phyloP scores from a whole-genome alignment of 2,329 filamentous ascomycete genomes.

The Xylariales sp. region DNA sequence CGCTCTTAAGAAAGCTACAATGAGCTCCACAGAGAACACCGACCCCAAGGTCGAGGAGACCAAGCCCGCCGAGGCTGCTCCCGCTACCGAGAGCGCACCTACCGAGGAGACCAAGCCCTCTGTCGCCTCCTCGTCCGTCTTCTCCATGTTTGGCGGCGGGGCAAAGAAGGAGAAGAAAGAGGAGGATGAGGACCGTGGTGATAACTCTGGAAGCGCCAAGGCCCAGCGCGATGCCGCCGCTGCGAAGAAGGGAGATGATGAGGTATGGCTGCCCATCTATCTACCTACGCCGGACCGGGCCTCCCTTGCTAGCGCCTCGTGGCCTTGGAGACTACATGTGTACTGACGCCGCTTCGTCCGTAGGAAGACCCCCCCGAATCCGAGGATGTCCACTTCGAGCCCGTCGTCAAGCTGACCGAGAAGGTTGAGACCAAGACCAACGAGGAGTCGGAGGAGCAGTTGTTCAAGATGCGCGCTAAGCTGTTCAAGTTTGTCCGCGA shows the following conservation, averaged over 20 bases:
- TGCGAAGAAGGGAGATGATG: slow-evolving; percentile 48
- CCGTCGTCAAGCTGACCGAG: slow-evolving; percentile 91
- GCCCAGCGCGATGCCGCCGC: slow-evolving; percentile 63
- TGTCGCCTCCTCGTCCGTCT: slow-evolving; percentile 64
- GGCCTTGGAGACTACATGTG: too few species aligned
- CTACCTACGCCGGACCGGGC: not conserved
- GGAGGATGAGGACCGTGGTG: slow-evolving; percentile 73
- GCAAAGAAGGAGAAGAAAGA: slow-evolving; percentile 96
- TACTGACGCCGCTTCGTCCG: not conserved
- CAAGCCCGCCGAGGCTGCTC: slow-evolving; percentile 31
- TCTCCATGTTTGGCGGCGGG: slow-evolving; percentile 98
- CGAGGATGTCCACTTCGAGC: slow-evolving; percentile 94
- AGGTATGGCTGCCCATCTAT: slow-evolving; percentile 21
- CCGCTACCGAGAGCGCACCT: slow-evolving; percentile 24
- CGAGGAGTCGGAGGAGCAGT: slow-evolving; percentile 95
- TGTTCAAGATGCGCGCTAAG: slow-evolving; percentile 99
- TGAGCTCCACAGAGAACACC: slow-evolving; percentile 46
- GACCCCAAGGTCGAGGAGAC: slow-evolving; percentile 53
- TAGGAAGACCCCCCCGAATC: slow-evolving; percentile 72
- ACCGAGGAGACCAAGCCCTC: slow-evolving; percentile 34
- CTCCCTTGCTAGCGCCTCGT: too few species aligned
- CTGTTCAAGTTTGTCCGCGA: slow-evolving; percentile 97
- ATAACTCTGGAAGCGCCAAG: slow-evolving; percentile 86
- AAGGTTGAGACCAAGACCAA: slow-evolving; percentile 97
- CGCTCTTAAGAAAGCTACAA: too few species aligned